These are phyloP conservation scores for Myochromella boudieri DNA, from an alignment of 768 basidiomycete species.

Conservation along the genomic window DNA sequence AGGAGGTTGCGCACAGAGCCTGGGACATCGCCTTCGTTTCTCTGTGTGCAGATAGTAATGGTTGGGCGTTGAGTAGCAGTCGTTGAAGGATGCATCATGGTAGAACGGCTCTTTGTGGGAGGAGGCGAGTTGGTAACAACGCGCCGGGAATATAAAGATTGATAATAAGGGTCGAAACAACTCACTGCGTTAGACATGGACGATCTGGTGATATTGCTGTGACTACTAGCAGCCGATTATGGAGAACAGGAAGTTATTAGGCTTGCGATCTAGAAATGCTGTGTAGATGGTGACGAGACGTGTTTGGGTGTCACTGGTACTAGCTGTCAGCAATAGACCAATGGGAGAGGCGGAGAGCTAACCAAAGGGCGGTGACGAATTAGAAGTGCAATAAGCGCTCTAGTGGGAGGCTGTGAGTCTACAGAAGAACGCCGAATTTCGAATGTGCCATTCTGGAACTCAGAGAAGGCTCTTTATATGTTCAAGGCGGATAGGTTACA, in stretches of 20 bases:
- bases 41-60: slow-evolving; percentile 25
- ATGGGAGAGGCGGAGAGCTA: neutral
- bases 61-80: slow-evolving; percentile 16
- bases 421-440: slow-evolving; percentile 1
- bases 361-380: neutral
- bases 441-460: slow-evolving; percentile 10
- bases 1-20: slow-evolving; percentile 67
- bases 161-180: neutral
- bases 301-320: neutral
- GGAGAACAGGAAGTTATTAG: slow-evolving; percentile 15
- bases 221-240: slow-evolving; percentile 6
- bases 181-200: slow-evolving; percentile 13
- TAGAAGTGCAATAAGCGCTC: neutral
- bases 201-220: slow-evolving; percentile 16
- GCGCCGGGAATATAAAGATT: neutral
- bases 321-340: neutral
- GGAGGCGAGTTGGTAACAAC: neutral
- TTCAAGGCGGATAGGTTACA: slow-evolving; percentile 12
- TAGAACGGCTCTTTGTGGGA: neutral
- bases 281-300: slow-evolving; percentile 14
- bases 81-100: neutral
- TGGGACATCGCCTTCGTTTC: slow-evolving; percentile 48
- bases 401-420: neutral
- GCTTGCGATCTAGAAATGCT: slow-evolving; percentile 12
- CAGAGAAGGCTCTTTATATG: slow-evolving; percentile 11